Base-by-base conservation (phyloP, 495 filamentous ascomycete genomes). In the Pseudomonodictys pantanalensis region DNA sequence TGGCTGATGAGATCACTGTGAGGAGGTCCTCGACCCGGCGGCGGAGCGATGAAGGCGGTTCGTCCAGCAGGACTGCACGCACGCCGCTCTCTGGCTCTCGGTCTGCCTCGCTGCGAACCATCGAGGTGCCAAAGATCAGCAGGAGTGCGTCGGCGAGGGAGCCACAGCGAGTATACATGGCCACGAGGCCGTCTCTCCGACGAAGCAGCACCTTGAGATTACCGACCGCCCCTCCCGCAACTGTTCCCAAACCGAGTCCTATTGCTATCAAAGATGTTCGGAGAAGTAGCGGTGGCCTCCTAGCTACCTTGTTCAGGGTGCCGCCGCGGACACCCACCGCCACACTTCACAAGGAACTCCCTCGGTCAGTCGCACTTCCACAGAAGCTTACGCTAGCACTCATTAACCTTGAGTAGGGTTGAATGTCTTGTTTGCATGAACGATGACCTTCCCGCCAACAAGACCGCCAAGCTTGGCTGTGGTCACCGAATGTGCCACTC, bases 401-500 rank as follows among this genome's bases (percentile, higher is more conserved):
- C n/a, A 49, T 4, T 32, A 41, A 41, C 2, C 0, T 17, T 39
- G 4, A 10, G 11, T 32, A 89, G 86, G 54, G 77, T 84, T 28
- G 78, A 84, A 66, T 92, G 89, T 56, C 70, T 90, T 17, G 82
- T 79, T 23, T 93, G 89, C 71, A 70, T 84, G 64, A 79, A 83
- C 30, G 80, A 86, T 47, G 81, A 85, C 54, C 68, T 83, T 3
- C 81, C 83, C 1, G 65, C 76, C 38, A 75, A 76, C 48, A 80
- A 83, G 71, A 79, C 83, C 20, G 85, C 82, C 18, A 86, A 86
- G 64, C 80, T 92, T 38, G 78, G 81, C 55, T 95, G 90, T 67
- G 80, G 80, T 23, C 90, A 95, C 68, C 81, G 81, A 39, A 91
- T 89, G 86, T 95, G 90, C 70, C 74, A 86, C 52, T 66, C 78